These are phyloP conservation scores for Gossypium bickii DNA, from an alignment of 345 rosid species.

Conservation along the genomic window DNA sequence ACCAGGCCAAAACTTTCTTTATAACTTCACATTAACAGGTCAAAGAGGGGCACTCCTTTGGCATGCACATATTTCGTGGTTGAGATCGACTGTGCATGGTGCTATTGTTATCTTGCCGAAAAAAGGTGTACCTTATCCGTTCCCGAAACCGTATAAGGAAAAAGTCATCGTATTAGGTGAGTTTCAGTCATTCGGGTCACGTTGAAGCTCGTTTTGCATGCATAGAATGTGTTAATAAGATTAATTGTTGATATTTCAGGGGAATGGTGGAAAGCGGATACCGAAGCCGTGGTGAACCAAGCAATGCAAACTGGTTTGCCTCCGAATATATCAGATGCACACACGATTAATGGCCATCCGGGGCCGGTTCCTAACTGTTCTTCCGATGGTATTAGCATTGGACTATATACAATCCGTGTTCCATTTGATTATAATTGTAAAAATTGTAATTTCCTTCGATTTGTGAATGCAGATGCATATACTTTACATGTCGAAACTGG, in stretches of 20 bases:
- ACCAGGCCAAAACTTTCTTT: slow-evolving; percentile 46
- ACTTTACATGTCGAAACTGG: slow-evolving; percentile 54
- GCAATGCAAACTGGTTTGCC: slow-evolving; percentile 44
- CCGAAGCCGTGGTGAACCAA: slow-evolving; percentile 54
- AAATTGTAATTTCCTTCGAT: not conserved
- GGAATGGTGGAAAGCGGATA: slow-evolving; percentile 86
- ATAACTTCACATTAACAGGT: slow-evolving; percentile 66
- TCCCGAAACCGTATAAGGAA: slow-evolving; percentile 57
- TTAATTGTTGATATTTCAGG: slow-evolving; percentile 29
- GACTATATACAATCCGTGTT: not conserved
- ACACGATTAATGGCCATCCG: slow-evolving; percentile 63
- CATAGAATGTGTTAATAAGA: not conserved
- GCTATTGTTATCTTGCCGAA: slow-evolving; percentile 69
- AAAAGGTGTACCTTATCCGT: slow-evolving; percentile 54
- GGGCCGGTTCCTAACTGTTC: slow-evolving; percentile 54
- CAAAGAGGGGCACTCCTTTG: slow-evolving; percentile 76
- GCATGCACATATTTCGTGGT: slow-evolving; percentile 84
- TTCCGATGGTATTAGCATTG: slow-evolving; percentile 42
- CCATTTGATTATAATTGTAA: not conserved
- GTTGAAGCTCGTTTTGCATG: not conserved
- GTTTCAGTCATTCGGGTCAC: not conserved
- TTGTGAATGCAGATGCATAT: slow-evolving; percentile 21
- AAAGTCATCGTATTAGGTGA: slow-evolving; percentile 50
- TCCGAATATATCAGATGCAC: slow-evolving; percentile 72
- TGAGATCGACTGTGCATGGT: slow-evolving; percentile 61